Conservation (phyloP, 1,139 yeast genomes). For the Debaryomycetaceae sp. region DNA sequence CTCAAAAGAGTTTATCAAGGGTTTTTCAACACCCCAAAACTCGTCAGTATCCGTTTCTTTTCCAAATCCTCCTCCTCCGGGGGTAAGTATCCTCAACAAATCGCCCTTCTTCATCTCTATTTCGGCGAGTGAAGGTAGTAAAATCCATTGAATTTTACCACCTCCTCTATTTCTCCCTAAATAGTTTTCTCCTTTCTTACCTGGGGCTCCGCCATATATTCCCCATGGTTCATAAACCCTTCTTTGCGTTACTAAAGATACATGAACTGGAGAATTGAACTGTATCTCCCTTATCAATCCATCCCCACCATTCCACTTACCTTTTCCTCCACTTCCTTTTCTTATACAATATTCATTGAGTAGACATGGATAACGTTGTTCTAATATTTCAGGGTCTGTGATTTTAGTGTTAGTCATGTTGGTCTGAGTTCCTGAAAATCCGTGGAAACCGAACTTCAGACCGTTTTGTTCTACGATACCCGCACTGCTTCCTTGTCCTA, state of each 20-base stretch:
- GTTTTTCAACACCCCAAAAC: constrained; percentile 10
- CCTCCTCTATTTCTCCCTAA: constrained; percentile 40
- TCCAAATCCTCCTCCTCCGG: constrained; percentile 58
- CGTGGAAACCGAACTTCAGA: constrained; percentile 23
- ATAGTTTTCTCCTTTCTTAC: constrained; percentile 55
- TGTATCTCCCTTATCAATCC: constrained; percentile 19
- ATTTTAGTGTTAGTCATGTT: constrained; percentile 44
- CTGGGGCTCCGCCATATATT: constrained; percentile 35
- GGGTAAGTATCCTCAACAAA: constrained; percentile 42
- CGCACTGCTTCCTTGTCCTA: constrained; percentile 46
- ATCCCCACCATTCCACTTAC: constrained; percentile 37
- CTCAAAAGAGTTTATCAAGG: constrained; percentile 2
- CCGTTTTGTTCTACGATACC: constrained; percentile 31
- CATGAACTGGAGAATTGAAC: constrained; percentile 15
- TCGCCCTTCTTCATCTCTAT: constrained; percentile 33
- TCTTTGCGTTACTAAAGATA: constrained; percentile 19
- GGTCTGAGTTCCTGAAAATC: constrained; percentile 43
- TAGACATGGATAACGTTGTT: constrained; percentile 33
- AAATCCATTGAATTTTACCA: constrained; percentile 18
- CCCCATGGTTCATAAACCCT: constrained; percentile 21
- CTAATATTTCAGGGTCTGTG: constrained; percentile 40
- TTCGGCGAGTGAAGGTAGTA: constrained; percentile 19
- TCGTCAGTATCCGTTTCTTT: constrained; percentile 14
- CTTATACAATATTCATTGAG: constrained; percentile 28
- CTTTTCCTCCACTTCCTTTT: constrained; percentile 32